Percentiles rank a stretch among this genome's conserved stretches.
Conservation (phyloP, 208 protist species). For the Pavlovales sp. region DNA sequence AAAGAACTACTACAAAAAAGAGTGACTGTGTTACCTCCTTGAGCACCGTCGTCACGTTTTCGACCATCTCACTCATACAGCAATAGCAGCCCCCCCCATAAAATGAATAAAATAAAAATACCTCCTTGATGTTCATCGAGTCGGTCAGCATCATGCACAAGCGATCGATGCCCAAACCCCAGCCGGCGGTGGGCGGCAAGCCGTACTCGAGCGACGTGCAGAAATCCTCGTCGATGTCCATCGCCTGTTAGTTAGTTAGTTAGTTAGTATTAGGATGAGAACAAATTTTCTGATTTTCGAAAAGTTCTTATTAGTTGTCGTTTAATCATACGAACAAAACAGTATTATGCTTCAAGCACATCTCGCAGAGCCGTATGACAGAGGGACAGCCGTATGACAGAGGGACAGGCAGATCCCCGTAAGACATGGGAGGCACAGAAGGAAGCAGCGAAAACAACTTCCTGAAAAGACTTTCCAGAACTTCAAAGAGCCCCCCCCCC, state of each 20-base stretch:
- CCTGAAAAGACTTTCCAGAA: too few species aligned
- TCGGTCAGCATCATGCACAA: slow-evolving; percentile 98
- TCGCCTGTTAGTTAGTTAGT: slow-evolving; percentile 74
- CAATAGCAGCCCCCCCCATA: slow-evolving; percentile 71
- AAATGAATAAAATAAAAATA: slow-evolving; percentile 28
- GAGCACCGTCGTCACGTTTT: background rate
- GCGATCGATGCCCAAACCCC: slow-evolving; percentile 99
- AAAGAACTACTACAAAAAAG: background rate
- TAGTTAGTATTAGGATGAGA: too few species aligned
- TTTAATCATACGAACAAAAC: too few species aligned
- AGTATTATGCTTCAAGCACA: too few species aligned
- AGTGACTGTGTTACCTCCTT: background rate
- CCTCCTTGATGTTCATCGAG: slow-evolving; percentile 93
- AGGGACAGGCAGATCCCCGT: too few species aligned
- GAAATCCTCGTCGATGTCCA: slow-evolving; percentile 94
- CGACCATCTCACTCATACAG: slow-evolving; percentile 69
- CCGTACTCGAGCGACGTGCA: slow-evolving; percentile 90
- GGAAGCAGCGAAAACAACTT: too few species aligned
- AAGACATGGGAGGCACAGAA: too few species aligned
- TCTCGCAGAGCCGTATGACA: too few species aligned
- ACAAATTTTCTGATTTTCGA: background rate
- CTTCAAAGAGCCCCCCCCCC: too few species aligned
- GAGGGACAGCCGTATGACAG: too few species aligned
- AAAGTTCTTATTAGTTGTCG: background rate
- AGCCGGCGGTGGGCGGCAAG: slow-evolving; percentile 97